Base-by-base conservation (phyloP, 257 asterid genomes). In the Penstemon newberryi region DNA sequence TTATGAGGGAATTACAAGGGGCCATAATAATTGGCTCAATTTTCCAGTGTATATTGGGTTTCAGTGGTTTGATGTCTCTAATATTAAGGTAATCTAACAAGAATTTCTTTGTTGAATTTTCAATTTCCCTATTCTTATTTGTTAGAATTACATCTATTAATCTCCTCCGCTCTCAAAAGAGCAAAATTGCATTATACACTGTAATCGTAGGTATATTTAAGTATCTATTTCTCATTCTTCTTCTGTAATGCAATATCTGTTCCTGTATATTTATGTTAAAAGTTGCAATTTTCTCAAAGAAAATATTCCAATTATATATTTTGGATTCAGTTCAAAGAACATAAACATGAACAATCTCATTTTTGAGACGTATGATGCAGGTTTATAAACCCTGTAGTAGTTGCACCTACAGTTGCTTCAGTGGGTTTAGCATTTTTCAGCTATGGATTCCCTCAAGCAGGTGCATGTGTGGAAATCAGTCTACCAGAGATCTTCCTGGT, bases 401-500 rank as follows among this genome's bases (percentile, higher is more conserved):
- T 94, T 60, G 96, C 97, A 65, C 97, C 99, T 62, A 89, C 99
- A 63, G 75, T 87, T 69, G 89, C 97, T 38, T 84, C 96, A 41
- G 85, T 94, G 75, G 96, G 99, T 71, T 84, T 94, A 78, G 96
- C 99, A 57, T 89, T 91, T 80, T 84, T 94, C 74, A 87, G 96
- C 86, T 91, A 82, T 77, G 99, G 99, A 68, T 94, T 94, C 83
- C 96, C 99, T 59, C 97, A 87, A 76, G 99, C 99, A 39, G 97
- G 97, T 64, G 89, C 88, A 40, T 94, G 99, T 60, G 86, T 91
- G 45, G 99, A 94, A 84, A 83, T 94, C 59, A 87, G 97, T 80
- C 83, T 91, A 75, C 99, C 99, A 1, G 85, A 74, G 82, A 94
- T 94, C 77, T 75, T 85, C 36, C 81, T 94, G 77, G 84, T 88